phyloP scores from a whole-genome alignment of 441 rosid genomes.

The Geranium incanum region DNA sequence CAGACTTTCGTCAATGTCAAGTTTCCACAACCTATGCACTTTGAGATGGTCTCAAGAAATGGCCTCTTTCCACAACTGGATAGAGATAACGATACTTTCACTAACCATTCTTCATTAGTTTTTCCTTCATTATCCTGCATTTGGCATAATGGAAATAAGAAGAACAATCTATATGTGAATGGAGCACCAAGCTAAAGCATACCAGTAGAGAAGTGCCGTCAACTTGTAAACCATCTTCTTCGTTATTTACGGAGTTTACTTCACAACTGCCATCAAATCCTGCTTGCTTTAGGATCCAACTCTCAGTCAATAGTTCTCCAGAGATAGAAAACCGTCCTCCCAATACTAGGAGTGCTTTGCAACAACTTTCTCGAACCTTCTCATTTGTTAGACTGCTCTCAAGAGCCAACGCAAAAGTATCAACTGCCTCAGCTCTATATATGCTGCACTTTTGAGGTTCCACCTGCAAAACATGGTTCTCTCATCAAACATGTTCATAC shows the following conservation, averaged over 20 bases:
- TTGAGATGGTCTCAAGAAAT: constrained; percentile 37
- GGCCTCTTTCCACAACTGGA: constrained; percentile 30
- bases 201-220: constrained; percentile 22
- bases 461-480: constrained; percentile 26
- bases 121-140: constrained; percentile 37
- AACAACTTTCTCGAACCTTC: constrained; percentile 33
- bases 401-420: constrained; percentile 37
- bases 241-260: constrained; percentile 15
- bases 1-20: constrained; percentile 30
- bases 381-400: constrained; percentile 33
- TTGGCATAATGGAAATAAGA: neutral
- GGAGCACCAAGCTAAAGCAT: constrained; percentile 15
- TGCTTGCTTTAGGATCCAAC: constrained; percentile 43
- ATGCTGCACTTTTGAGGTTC: constrained; percentile 42
- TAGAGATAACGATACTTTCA: constrained; percentile 36
- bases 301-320: constrained; percentile 29
- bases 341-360: constrained; percentile 41
- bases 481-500: constrained; percentile 10
- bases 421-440: constrained; percentile 46
- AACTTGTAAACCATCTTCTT: constrained; percentile 19
- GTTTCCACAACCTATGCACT: constrained; percentile 35
- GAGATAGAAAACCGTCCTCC: constrained; percentile 37
- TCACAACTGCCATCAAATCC: constrained; percentile 21
- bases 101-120: constrained; percentile 31
- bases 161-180: neutral